These are phyloP conservation scores for Epichloe brachyelytri DNA, from an alignment of 2,329 filamentous ascomycete species.

Conservation along the genomic window DNA sequence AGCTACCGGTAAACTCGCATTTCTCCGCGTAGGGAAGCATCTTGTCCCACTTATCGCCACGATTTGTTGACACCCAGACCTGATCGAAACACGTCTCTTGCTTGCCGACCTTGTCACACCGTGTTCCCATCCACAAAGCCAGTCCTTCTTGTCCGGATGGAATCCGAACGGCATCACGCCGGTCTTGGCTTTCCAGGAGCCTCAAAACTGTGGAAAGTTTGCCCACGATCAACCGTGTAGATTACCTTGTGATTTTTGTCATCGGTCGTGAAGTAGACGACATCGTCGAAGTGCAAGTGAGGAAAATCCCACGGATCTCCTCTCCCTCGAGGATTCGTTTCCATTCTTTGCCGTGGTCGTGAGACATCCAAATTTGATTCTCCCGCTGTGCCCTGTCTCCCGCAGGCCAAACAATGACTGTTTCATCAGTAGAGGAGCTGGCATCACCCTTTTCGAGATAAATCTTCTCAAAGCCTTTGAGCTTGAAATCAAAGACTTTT, in stretches of 20 bases:
- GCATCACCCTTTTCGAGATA: slow-evolving; percentile 70
- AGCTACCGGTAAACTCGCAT: slow-evolving; percentile 74
- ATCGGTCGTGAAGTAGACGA: slow-evolving; percentile 70
- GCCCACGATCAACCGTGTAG: slow-evolving; percentile 71
- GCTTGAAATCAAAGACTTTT: slow-evolving; percentile 48
- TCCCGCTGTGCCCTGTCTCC: slow-evolving; percentile 24
- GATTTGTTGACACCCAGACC: slow-evolving; percentile 66
- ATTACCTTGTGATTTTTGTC: slow-evolving; percentile 44
- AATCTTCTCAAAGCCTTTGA: slow-evolving; percentile 38
- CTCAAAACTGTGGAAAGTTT: slow-evolving; percentile 60
- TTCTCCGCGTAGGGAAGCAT: slow-evolving; percentile 61
- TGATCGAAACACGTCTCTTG: slow-evolving; percentile 52
- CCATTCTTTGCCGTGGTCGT: slow-evolving; percentile 87
- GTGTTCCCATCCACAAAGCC: slow-evolving; percentile 83
- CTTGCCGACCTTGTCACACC: slow-evolving; percentile 44
- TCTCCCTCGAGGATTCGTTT: slow-evolving; percentile 54
- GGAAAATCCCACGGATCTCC: slow-evolving; percentile 56
- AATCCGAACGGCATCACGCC: slow-evolving; percentile 48
- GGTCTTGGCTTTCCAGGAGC: slow-evolving; percentile 40
- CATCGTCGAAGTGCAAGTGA: slow-evolving; percentile 70
- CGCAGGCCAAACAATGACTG: slow-evolving; percentile 43
- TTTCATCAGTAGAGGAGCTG: slow-evolving; percentile 58
- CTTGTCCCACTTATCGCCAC: slow-evolving; percentile 67
- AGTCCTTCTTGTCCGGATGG: slow-evolving; percentile 74
- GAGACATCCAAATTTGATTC: slow-evolving; percentile 57